Conservation (phyloP, 768 basidiomycete species). For the Dentipellis sp. region DNA sequence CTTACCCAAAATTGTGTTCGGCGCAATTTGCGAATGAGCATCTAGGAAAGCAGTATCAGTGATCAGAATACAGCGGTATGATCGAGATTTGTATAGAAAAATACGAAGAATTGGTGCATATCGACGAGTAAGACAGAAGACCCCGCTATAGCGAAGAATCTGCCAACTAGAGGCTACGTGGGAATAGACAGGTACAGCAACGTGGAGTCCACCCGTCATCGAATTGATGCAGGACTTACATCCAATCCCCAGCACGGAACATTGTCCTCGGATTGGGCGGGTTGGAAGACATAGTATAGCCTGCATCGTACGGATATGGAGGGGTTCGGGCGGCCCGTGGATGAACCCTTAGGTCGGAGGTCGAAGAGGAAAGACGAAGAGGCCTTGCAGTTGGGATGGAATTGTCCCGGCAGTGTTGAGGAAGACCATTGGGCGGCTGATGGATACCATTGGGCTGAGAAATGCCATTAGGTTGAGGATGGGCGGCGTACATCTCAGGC, state of each 20-base stretch:
- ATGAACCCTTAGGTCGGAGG: not conserved
- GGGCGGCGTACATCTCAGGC: not conserved
- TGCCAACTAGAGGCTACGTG: no score
- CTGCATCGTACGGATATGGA: not conserved
- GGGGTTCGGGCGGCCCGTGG: not conserved
- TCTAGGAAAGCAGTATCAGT: constrained; percentile 26
- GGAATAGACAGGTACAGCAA: not conserved
- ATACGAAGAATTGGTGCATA: not conserved
- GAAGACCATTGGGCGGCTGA: no score
- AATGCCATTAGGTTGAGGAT: not conserved
- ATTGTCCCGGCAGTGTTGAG: not conserved
- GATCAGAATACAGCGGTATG: not conserved
- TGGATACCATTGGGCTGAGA: no score
- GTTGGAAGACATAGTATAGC: constrained; percentile 54
- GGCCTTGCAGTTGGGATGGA: not conserved
- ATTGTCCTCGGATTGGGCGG: constrained; percentile 61
- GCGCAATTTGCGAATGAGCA: constrained; percentile 61
- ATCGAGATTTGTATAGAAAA: not conserved
- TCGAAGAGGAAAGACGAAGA: not conserved
- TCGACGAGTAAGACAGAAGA: no score
- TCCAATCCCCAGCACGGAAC: constrained; percentile 69
- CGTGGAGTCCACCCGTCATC: not conserved
- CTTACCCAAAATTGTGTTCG: constrained; percentile 83
- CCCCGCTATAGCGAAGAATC: no score
- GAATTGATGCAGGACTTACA: constrained; percentile 36